Base-by-base conservation (phyloP, 139 green algal species). In the Tetradesmus obliquus region DNA sequence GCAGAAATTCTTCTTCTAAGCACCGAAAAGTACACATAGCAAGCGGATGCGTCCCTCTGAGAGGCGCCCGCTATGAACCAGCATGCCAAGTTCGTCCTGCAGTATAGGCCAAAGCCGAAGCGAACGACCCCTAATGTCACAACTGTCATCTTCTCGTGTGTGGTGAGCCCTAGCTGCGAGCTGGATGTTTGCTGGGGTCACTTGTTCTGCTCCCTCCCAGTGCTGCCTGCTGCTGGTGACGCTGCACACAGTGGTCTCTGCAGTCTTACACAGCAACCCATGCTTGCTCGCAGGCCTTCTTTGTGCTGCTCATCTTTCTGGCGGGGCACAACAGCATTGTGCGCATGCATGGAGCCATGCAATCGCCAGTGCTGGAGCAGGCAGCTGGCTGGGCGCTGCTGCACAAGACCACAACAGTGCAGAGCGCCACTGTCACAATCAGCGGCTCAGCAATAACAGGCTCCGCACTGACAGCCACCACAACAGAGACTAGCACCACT, bases 361-460 rank as follows among this genome's bases (percentile, higher is more conserved):
- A 76, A 3, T 76, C 66, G 66, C 66, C 66, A 76, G 66, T 76
- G 66, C 66, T 76, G 71, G 71, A 90, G 54, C 69, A 82, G 45
- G 22, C 86, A 83, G 69, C 86, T 60, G 88, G 88, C 55, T 91
- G 79, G 76, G 87, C 87, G 19, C 20, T 53, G 5, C 51, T 91
- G 20, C 87, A 91, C 74, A 72, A 72, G n/a, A 84, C 87, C 3
- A 89, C 85, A 10, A 89, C 85, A 10, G 85, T 89, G 57, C 85
- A 89, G 66, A 89, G 87, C 22, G 87, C 87, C 22, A 91, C 72
- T 15, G 66, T 91, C 5, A 87, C 76, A 8, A 86, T 87, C 88
- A 86, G 74, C 15, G 19, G 74, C 32, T 57, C 88, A 71, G 57
- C 24, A 8, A 91, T 87, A 22, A 86, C 76, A 62, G 88, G 76